A percentile compares a stretch with the other conserved stretches of the same genome.
Conservation (phyloP, 2,329 filamentous ascomycete species). For the Nothophaeocryptopus gaeumannii region DNA sequence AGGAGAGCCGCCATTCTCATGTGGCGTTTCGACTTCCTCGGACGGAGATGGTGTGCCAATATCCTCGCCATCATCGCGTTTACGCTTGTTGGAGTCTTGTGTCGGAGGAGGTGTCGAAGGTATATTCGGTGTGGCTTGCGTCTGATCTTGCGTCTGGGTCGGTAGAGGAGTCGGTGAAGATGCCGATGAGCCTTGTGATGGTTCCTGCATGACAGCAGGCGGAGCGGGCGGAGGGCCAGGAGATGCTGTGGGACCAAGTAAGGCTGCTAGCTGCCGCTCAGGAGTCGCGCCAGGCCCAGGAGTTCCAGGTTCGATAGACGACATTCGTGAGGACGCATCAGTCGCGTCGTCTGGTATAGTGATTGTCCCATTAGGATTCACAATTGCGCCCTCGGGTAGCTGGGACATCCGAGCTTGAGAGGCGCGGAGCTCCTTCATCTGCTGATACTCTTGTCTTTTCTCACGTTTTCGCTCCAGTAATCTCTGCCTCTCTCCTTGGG, state of each 20-base stretch:
- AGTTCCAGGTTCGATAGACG: slow-evolving; percentile 19
- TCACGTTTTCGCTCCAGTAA: slow-evolving; percentile 34
- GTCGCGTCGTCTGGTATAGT: slow-evolving; percentile 22
- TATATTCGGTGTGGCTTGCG: not conserved
- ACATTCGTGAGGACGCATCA: slow-evolving; percentile 21
- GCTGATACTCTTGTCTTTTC: slow-evolving; percentile 27
- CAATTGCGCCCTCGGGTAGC: not conserved
- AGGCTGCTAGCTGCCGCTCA: no score
- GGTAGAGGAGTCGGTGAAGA: no score
- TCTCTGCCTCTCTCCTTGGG: slow-evolving; percentile 53
- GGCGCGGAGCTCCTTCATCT: slow-evolving; percentile 11
- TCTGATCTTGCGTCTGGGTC: not conserved
- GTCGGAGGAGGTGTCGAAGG: slow-evolving; percentile 11
- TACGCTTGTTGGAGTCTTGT: slow-evolving; percentile 16
- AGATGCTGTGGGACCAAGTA: no score
- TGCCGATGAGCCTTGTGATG: no score
- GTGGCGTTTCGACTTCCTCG: not conserved
- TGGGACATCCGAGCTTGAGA: slow-evolving; percentile 16
- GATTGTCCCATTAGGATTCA: not conserved
- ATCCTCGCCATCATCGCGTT: slow-evolving; percentile 20
- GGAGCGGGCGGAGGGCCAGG: no score
- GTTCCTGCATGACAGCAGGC: no score
- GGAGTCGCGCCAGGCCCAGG: slow-evolving; percentile 2
- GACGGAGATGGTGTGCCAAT: slow-evolving; percentile 4
- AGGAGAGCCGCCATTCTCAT: slow-evolving; percentile 11